Conservation (phyloP, 345 rosid genomes). For the Microthlaspi erraticum region DNA sequence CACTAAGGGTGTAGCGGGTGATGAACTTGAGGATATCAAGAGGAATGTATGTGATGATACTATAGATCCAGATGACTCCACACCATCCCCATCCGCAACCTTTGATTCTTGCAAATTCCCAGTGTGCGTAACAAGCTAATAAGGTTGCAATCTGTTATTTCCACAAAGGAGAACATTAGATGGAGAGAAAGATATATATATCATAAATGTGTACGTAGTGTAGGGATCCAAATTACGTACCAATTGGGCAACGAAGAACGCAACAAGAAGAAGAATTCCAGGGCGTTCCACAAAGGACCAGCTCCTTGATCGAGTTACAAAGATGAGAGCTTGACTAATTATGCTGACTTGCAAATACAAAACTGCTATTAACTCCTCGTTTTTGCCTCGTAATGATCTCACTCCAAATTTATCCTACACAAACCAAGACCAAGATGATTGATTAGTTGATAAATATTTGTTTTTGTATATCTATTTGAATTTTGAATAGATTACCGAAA, state of each 20-base stretch:
- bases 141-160: constrained; percentile 70
- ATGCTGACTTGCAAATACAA: constrained; percentile 91
- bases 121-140: constrained; percentile 67
- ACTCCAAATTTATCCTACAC: constrained; percentile 74
- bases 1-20: constrained; percentile 65
- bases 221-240: constrained; percentile 43
- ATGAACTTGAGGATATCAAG: constrained; percentile 79
- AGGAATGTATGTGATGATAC: constrained; percentile 75
- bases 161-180: neutral
- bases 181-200: neutral
- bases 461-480: too few species aligned
- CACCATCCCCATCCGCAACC: constrained; percentile 98
- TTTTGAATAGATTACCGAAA: constrained; percentile 47
- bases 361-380: constrained; percentile 68
- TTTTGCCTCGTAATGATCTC: constrained; percentile 55
- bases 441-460: neutral
- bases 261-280: constrained; percentile 67
- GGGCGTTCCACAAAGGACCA: constrained; percentile 89
- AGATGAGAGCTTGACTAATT: constrained; percentile 93
- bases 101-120: constrained; percentile 67
- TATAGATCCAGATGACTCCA: constrained; percentile 81
- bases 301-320: constrained; percentile 86
- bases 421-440: neutral
- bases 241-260: constrained; percentile 76
- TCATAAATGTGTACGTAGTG: neutral